A percentile compares a stretch with the other conserved stretches of the same genome.
Evolutionary conservation across 2,329 filamentous ascomycete genomes (phyloP).

Genomic region (Aureobasidium sp.): DNA sequence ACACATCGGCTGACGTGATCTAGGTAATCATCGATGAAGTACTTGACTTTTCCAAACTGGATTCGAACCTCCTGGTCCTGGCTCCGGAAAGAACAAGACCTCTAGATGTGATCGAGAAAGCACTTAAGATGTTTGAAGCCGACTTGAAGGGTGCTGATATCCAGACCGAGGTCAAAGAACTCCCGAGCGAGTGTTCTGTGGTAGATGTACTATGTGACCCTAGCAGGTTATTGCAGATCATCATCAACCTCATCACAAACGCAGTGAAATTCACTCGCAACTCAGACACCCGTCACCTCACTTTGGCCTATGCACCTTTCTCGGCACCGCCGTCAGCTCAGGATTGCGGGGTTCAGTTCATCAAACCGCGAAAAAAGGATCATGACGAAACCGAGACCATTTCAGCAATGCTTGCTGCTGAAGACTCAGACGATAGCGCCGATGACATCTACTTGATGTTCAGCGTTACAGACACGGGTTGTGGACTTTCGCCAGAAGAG

Average conservation of each 20-base stretch:
- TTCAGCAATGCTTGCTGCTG: neutral
- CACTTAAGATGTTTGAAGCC: constrained; percentile 25
- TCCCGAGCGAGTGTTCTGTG: constrained; percentile 25
- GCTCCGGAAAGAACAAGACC: constrained; percentile 16
- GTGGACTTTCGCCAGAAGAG: constrained; percentile 26
- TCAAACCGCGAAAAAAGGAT: constrained; percentile 18
- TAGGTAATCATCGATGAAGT: constrained; percentile 37
- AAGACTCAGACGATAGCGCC: constrained; percentile 26
- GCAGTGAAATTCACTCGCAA: constrained; percentile 20
- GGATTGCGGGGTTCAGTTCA: constrained; percentile 25
- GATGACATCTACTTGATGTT: constrained; percentile 29
- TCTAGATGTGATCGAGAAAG: constrained; percentile 17
- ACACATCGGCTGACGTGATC: neutral
- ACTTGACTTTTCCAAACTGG: constrained; percentile 36
- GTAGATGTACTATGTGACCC: constrained; percentile 18
- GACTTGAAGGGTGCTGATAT: constrained; percentile 22
- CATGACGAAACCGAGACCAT: neutral
- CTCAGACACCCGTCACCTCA: constrained; percentile 26
- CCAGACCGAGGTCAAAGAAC: constrained; percentile 11
- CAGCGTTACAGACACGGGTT: constrained; percentile 28
- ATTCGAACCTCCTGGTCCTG: constrained; percentile 31
- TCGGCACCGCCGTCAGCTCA: constrained; percentile 23
- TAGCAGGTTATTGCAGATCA: constrained; percentile 19
- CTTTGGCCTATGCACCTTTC: constrained; percentile 29
- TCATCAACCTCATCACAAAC: constrained; percentile 22